A percentile compares a stretch with the other conserved stretches of the same genome.
These are phyloP conservation scores for Kwoniella heveanensis DNA, from an alignment of 768 basidiomycete species.

Conservation along the genomic window DNA sequence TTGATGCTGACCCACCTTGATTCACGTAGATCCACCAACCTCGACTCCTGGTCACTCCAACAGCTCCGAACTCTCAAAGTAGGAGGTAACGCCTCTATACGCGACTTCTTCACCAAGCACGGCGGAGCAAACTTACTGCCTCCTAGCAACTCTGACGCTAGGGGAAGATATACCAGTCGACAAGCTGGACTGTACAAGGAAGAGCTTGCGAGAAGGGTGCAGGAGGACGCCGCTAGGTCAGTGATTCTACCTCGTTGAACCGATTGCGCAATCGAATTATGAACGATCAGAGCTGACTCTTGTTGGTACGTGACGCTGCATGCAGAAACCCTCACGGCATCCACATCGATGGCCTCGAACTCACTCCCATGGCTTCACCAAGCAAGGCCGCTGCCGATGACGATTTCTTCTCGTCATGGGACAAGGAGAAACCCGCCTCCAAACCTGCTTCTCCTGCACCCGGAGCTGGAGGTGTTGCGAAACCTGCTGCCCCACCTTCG, in stretches of 20 bases:
- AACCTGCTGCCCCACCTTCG: constrained; percentile 56
- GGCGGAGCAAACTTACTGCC: constrained; percentile 70
- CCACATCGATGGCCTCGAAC: constrained; percentile 75
- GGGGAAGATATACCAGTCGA: constrained; percentile 84
- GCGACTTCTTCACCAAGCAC: constrained; percentile 86
- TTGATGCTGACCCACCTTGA: not conserved
- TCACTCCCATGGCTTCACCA: constrained; percentile 45
- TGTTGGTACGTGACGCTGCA: not conserved
- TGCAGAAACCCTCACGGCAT: constrained; percentile 74
- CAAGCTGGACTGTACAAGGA: constrained; percentile 89
- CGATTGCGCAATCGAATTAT: not conserved
- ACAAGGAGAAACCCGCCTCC: constrained; percentile 70
- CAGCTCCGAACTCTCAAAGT: constrained; percentile 96
- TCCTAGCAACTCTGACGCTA: constrained; percentile 68
- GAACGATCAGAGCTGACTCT: constrained; percentile 3
- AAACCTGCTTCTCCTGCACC: constrained; percentile 61
- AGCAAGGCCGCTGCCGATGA: constrained; percentile 60
- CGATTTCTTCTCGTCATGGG: constrained; percentile 97
- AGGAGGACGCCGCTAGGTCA: constrained; percentile 72
- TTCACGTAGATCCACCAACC: constrained; percentile 85
- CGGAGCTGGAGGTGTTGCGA: constrained; percentile 56
- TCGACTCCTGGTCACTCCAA: constrained; percentile 87
- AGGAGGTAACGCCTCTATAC: constrained; percentile 83
- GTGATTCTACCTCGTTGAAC: constrained; percentile 37
- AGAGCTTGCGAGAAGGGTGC: constrained; percentile 76